Evolutionary conservation across 176 grass and related monocot genomes (phyloP).

Genomic region (Tillandsia leiboldiana): DNA sequence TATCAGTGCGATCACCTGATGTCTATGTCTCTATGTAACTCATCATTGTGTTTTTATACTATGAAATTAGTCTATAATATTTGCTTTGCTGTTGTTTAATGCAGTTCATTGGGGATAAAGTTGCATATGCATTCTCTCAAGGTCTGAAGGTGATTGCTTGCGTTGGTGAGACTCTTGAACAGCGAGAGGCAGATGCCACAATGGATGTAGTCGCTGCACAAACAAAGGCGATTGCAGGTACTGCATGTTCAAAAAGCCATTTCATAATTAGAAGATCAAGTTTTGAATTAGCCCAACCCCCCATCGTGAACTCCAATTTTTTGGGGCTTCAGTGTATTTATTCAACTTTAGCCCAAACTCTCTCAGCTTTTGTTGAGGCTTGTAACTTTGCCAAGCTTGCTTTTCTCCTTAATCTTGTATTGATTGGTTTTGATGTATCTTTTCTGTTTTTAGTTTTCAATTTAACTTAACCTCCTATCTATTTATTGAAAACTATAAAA

Average conservation of each 20-base stretch:
- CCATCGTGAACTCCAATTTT: background rate
- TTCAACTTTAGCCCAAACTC: background rate
- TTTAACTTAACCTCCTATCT: too few species aligned
- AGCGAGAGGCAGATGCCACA: conserved; percentile 76
- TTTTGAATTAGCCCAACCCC: background rate
- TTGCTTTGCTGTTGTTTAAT: conserved; percentile 9
- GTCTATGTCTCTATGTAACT: background rate
- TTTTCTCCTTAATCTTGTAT: background rate
- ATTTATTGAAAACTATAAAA: too few species aligned
- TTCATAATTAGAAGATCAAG: background rate
- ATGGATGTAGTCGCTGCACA: conserved; percentile 87
- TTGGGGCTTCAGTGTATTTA: background rate
- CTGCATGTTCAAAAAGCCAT: too few species aligned
- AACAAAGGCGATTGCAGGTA: conserved; percentile 95
- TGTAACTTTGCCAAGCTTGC: background rate
- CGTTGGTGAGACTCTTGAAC: conserved; percentile 94
- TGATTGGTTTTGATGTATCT: background rate
- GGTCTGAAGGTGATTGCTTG: conserved; percentile 93
- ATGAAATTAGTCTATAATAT: background rate
- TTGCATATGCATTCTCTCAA: conserved; percentile 80
- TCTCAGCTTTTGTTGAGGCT: background rate
- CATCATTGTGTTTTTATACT: background rate
- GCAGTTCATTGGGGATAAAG: conserved; percentile 93
- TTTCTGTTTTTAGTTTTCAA: background rate
- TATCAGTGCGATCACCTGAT: background rate